These are phyloP conservation scores for Prunus campanulata DNA, from an alignment of 306 rosid species.

Conservation along the genomic window DNA sequence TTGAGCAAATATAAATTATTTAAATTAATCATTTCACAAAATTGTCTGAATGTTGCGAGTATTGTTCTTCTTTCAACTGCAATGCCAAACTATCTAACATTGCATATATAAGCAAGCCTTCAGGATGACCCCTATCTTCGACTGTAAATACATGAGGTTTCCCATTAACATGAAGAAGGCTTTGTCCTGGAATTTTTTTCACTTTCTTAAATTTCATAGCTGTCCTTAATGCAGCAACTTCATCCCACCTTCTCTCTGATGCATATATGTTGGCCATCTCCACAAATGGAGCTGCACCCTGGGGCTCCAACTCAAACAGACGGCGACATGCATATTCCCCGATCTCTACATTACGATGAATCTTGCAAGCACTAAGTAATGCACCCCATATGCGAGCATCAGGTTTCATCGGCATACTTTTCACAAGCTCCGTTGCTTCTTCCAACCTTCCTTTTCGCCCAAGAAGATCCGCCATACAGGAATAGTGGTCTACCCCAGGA, in stretches of 20 bases:
- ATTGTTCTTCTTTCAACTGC: conserved; percentile 36
- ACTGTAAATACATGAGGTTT: conserved; percentile 45
- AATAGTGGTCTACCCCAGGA: conserved; percentile 68
- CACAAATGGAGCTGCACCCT: conserved; percentile 48
- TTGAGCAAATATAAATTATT: too few species aligned
- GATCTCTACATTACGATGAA: conserved; percentile 42
- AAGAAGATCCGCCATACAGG: conserved; percentile 58
- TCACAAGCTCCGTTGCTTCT: conserved; percentile 57
- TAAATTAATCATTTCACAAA: not conserved
- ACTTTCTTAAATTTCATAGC: conserved; percentile 49
- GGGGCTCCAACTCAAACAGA: conserved; percentile 55
- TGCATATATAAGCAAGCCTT: conserved; percentile 39
- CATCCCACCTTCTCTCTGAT: conserved; percentile 59
- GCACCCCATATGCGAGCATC: conserved; percentile 71
- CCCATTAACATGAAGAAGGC: conserved; percentile 52
- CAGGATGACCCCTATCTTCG: conserved; percentile 57
- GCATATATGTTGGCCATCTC: conserved; percentile 78
- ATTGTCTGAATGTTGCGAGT: not conserved
- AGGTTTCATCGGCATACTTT: conserved; percentile 49
- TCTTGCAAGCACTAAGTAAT: conserved; percentile 65
- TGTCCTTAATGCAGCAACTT: conserved; percentile 55
- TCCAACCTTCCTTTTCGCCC: conserved; percentile 50
- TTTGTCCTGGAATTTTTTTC: conserved; percentile 60
- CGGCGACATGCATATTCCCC: conserved; percentile 38
- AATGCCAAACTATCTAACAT: conserved; percentile 39